Evolutionary conservation across 129 eudicot species (phyloP).

Genomic region (Heracleum sosnowskyi): DNA sequence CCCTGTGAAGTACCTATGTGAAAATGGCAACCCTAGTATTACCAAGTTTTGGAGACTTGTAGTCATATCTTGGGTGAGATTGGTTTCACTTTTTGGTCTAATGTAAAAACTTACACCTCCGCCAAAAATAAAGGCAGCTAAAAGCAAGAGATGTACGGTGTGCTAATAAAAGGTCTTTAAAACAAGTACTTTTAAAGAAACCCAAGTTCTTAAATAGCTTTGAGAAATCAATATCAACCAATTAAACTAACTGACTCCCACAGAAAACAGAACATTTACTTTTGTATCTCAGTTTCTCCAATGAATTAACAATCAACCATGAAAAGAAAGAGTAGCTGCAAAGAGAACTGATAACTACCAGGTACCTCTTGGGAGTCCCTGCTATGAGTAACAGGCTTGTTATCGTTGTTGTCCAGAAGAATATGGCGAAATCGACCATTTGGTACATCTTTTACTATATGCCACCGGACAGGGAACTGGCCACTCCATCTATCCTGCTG

Average conservation of each 20-base stretch:
- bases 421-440: slow-evolving; percentile 82
- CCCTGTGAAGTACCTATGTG: background rate
- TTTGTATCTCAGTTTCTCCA: background rate
- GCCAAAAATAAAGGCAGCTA: background rate
- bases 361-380: slow-evolving; percentile 95
- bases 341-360: background rate
- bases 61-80: background rate
- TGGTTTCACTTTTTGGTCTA: background rate
- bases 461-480: slow-evolving; percentile 84
- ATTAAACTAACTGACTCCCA: background rate
- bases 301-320: slow-evolving; percentile 3
- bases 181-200: background rate
- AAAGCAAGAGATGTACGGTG: background rate
- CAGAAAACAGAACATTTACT: background rate
- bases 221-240: background rate
- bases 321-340: slow-evolving; percentile 1
- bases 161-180: background rate
- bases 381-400: slow-evolving; percentile 96
- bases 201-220: background rate
- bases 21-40: background rate
- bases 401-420: slow-evolving; percentile 79
- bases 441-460: slow-evolving; percentile 77
- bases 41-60: background rate
- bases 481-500: slow-evolving; percentile 99
- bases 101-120: too few species aligned